Conservation (phyloP, 805 yeast species). For the Saccharomyces cerevisiae region DNA sequence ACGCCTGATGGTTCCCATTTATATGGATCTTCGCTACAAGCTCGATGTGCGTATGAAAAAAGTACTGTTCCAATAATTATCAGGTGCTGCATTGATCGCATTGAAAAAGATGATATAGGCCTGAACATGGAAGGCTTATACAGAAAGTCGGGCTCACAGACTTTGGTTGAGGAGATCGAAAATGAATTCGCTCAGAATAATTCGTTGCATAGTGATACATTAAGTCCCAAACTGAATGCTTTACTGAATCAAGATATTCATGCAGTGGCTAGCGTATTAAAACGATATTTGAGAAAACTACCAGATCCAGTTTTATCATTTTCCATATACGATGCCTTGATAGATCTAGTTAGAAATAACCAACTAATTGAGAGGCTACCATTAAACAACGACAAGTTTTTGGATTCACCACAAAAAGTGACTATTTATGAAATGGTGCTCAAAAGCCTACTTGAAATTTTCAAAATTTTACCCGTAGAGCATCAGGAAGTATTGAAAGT, state of each 20-base stretch:
- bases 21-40: conserved; percentile 45
- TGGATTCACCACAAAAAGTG: neutral
- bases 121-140: conserved; percentile 79
- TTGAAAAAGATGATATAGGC: conserved; percentile 57
- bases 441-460: conserved; percentile 38
- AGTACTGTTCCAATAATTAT: conserved; percentile 62
- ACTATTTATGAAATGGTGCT: conserved; percentile 16
- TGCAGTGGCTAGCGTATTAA: conserved; percentile 79
- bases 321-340: conserved; percentile 56
- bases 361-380: conserved; percentile 18
- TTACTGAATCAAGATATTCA: conserved; percentile 59
- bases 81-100: conserved; percentile 61
- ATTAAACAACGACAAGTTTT: conserved; percentile 9
- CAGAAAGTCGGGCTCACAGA: conserved; percentile 77
- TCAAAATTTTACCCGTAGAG: conserved; percentile 54
- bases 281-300: conserved; percentile 74
- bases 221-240: conserved; percentile 30
- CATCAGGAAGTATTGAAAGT: conserved; percentile 50
- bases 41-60: conserved; percentile 55
- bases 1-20: conserved; percentile 10
- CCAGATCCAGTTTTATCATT: conserved; percentile 80
- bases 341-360: conserved; percentile 40
- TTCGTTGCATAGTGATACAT: conserved; percentile 28
- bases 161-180: conserved; percentile 33
- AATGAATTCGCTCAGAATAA: conserved; percentile 9